phyloP scores from a whole-genome alignment of 139 green algal genomes.

The Diplosphaera chodatii region DNA sequence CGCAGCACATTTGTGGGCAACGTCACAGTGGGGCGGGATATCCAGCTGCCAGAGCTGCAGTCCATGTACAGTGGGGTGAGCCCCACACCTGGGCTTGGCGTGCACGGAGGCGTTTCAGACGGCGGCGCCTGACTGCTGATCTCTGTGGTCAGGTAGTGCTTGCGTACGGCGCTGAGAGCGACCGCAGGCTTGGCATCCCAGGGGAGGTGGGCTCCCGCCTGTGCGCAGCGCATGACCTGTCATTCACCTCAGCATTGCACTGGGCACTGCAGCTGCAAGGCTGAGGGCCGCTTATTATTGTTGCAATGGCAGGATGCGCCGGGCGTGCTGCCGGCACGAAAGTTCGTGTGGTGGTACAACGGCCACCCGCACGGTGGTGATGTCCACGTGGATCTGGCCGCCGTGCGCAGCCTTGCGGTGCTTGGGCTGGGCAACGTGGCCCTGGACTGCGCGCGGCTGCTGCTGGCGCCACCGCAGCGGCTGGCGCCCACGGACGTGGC shows the following conservation, averaged over 20 bases:
- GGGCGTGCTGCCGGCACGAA: conserved; percentile 72
- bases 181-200: conserved; percentile 67
- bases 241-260: too few relatives aligned
- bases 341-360: conserved; percentile 99
- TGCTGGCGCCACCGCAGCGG: conserved; percentile 57
- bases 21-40: conserved; percentile 62
- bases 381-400: conserved; percentile 59
- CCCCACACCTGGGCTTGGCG: too few relatives aligned
- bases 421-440: conserved; percentile 88
- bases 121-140: too few relatives aligned
- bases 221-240: too few relatives aligned
- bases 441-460: conserved; percentile 86
- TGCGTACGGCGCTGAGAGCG: conserved; percentile 81
- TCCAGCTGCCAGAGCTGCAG: conserved; percentile 63
- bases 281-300: too few relatives aligned
- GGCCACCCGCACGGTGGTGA: conserved; percentile 71
- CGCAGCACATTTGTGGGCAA: conserved; percentile 75
- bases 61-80: conserved; percentile 65
- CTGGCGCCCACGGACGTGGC: conserved; percentile 83
- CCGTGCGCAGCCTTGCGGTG: conserved; percentile 50
- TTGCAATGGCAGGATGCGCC: conserved; percentile 51
- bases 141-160: conserved; percentile 87
- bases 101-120: too few relatives aligned
- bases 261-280: too few relatives aligned
- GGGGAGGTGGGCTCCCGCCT: conserved; percentile 73